A percentile compares a stretch with the other conserved stretches of the same genome.
Evolutionary conservation across 2,329 filamentous ascomycete species (phyloP).

Genomic region (Aspergillus uvarum): DNA sequence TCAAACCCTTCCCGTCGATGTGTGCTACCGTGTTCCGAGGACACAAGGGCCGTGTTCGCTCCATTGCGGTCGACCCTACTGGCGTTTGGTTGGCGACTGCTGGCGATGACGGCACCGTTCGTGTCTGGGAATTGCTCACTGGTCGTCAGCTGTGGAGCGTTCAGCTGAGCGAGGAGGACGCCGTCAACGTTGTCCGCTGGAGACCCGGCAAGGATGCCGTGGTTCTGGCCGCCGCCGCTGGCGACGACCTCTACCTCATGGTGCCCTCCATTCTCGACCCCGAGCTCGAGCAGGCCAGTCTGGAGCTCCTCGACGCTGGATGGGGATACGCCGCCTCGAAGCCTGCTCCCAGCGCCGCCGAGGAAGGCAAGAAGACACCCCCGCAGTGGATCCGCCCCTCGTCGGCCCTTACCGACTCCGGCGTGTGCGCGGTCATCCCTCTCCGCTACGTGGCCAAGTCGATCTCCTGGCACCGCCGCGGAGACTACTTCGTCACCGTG

Average conservation of each 20-base stretch:
- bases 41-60: conserved; percentile 83
- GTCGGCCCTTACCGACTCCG: conserved; percentile 66
- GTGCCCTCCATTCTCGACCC: conserved; percentile 72
- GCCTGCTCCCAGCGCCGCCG: conserved; percentile 51
- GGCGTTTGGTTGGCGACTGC: conserved; percentile 86
- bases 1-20: conserved; percentile 91
- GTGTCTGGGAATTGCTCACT: conserved; percentile 84
- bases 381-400: conserved; percentile 83
- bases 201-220: conserved; percentile 77
- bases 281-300: conserved; percentile 70
- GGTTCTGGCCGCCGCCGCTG: conserved; percentile 78
- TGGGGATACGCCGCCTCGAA: conserved; percentile 81
- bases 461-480: conserved; percentile 88
- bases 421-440: conserved; percentile 77
- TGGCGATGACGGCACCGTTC: conserved; percentile 88
- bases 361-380: conserved; percentile 65
- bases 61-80: conserved; percentile 78
- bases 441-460: conserved; percentile 80
- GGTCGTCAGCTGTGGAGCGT: conserved; percentile 85
- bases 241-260: conserved; percentile 82
- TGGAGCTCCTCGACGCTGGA: conserved; percentile 78
- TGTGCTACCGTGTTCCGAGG: conserved; percentile 84
- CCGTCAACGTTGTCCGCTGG: conserved; percentile 87
- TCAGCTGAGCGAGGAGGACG: conserved; percentile 71
- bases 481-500: conserved; percentile 91